A percentile compares a stretch with the other conserved stretches of the same genome.
These are phyloP conservation scores for Hibiscus mutabilis DNA, from an alignment of 345 rosid genomes.

Conservation along the genomic window DNA sequence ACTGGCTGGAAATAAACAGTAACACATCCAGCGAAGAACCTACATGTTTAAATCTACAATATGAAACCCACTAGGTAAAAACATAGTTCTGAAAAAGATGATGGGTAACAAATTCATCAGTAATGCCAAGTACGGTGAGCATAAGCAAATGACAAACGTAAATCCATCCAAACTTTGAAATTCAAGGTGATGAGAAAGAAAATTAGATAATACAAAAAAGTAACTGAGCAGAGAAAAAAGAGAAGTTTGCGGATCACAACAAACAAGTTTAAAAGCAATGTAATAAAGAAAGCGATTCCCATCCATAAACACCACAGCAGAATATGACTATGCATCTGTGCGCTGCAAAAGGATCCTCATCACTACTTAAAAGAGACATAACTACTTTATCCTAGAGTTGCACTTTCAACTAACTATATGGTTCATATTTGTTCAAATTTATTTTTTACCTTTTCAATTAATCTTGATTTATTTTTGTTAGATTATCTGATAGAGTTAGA, in stretches of 20 bases:
- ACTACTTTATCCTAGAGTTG: not conserved
- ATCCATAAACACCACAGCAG: not conserved
- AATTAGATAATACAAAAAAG: not conserved
- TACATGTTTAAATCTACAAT: not conserved
- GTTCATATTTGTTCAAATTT: not conserved
- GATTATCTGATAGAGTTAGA: no score
- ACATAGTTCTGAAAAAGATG: not conserved
- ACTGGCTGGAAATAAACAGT: not conserved
- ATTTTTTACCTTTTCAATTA: not conserved
- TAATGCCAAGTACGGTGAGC: not conserved
- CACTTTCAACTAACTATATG: not conserved
- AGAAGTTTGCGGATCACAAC: not conserved
- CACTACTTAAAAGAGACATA: not conserved
- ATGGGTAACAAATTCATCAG: not conserved
- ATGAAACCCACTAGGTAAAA: not conserved
- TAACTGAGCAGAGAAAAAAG: not conserved
- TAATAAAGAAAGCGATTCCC: not conserved
- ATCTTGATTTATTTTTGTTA: not conserved
- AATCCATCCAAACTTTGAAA: not conserved
- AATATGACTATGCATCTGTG: not conserved
- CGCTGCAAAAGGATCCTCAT: not conserved
- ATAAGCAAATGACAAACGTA: not conserved
- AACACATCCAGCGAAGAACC: not conserved
- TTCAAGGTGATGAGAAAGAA: not conserved
- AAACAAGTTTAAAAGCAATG: not conserved